Conservation (phyloP, 805 yeast genomes). For the Saccharomycopsis guyanensis region DNA sequence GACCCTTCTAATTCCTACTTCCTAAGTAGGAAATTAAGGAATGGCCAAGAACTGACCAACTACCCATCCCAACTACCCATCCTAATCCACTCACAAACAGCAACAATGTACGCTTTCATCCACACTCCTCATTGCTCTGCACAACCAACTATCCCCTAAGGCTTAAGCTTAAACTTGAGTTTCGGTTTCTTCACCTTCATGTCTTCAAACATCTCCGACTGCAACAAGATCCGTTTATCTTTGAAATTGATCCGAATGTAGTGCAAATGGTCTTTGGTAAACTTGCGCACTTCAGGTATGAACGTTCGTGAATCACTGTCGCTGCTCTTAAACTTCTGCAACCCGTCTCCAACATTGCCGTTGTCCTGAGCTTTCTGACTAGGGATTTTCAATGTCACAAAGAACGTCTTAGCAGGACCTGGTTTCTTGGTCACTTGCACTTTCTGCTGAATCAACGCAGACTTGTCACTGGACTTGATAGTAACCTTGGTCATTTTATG, state of each 20-base stretch:
- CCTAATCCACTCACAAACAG: no score
- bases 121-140: no score
- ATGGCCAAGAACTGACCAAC: no score
- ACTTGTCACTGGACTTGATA: conserved; percentile 2
- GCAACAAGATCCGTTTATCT: background rate
- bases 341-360: background rate
- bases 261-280: background rate
- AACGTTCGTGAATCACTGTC: background rate
- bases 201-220: conserved; percentile 3
- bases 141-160: no score
- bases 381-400: background rate
- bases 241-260: conserved; percentile 8
- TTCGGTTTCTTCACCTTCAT: conserved; percentile 5
- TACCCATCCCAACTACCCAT: no score
- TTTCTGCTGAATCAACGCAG: background rate
- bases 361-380: background rate
- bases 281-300: background rate
- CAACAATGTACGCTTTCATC: no score
- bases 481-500: background rate
- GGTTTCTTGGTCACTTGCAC: background rate
- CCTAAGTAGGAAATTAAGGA: no score
- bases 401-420: background rate
- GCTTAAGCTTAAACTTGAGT: conserved; percentile 14
- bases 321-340: background rate
- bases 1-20: no score